phyloP scores from a whole-genome alignment of 495 filamentous ascomycete species.

The Talaromyces wortmannii region DNA sequence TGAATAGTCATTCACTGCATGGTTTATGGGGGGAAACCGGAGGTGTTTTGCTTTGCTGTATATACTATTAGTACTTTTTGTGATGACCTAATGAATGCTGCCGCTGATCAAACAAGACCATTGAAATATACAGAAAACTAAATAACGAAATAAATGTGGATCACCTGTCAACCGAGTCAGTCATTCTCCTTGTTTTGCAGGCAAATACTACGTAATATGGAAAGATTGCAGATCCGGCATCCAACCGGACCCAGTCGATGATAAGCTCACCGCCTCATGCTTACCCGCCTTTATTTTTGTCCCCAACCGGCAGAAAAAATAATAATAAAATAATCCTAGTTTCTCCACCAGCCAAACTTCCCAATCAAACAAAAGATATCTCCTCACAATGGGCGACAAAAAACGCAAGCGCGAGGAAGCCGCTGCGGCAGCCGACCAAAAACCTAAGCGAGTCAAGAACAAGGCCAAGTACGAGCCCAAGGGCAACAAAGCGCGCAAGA shows the following conservation, averaged over 20 bases:
- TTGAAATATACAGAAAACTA: background rate
- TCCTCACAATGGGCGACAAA: slow-evolving; percentile 26
- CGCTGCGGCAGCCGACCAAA: slow-evolving; percentile 13
- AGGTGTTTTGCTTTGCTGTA: background rate
- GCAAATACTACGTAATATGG: too few species aligned
- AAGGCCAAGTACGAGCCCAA: slow-evolving; percentile 2
- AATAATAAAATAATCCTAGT: background rate
- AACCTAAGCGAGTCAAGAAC: slow-evolving; percentile 4
- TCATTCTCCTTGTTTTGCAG: too few species aligned
- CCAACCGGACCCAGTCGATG: background rate
- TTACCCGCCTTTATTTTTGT: background rate
- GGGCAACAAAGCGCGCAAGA: slow-evolving; percentile 3
- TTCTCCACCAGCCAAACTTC: too few species aligned
- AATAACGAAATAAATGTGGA: background rate
- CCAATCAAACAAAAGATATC: too few species aligned
- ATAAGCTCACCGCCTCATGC: too few species aligned
- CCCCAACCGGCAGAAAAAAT: background rate
- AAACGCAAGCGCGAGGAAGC: slow-evolving; percentile 32
- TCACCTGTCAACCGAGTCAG: too few species aligned
- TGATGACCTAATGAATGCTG: background rate
- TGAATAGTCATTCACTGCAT: background rate
- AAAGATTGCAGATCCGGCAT: background rate
- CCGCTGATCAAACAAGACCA: background rate
- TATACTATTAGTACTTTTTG: background rate
- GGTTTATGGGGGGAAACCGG: background rate